Percentiles rank a stretch among this genome's conserved stretches.
Evolutionary conservation across 495 filamentous ascomycete species (phyloP).

Genomic region (Trichoderma orchidacearum): DNA sequence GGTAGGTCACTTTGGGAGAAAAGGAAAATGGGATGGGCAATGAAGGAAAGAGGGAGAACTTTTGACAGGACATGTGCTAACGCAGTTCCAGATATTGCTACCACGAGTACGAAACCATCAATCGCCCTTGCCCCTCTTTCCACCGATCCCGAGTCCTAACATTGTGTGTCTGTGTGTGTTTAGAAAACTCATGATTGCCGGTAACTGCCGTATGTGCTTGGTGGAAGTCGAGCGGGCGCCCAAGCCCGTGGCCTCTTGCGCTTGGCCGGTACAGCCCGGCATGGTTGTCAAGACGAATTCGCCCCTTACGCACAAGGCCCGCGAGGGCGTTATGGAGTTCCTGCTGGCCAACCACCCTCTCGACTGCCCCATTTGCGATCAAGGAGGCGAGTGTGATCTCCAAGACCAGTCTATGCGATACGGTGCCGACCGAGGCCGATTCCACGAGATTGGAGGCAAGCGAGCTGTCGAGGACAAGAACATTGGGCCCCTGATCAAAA

Average conservation of each 20-base stretch:
- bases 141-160: slow-evolving; percentile 15
- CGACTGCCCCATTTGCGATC: slow-evolving; percentile 96
- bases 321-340: slow-evolving; percentile 98
- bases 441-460: slow-evolving; percentile 91
- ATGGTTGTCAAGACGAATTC: slow-evolving; percentile 99
- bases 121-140: slow-evolving; percentile 6
- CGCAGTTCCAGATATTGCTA: slow-evolving; percentile 73
- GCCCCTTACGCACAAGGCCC: slow-evolving; percentile 87
- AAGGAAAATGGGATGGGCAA: background rate
- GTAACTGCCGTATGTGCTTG: slow-evolving; percentile 98
- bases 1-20: slow-evolving; percentile 32
- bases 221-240: slow-evolving; percentile 93
- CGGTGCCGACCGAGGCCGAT: slow-evolving; percentile 87
- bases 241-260: slow-evolving; percentile 95
- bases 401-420: slow-evolving; percentile 99
- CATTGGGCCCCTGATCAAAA: slow-evolving; percentile 96
- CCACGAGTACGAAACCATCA: slow-evolving; percentile 58
- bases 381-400: slow-evolving; percentile 96
- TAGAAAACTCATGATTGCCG: slow-evolving; percentile 94
- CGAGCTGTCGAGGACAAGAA: slow-evolving; percentile 98
- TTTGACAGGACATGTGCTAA: background rate
- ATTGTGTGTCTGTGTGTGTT: slow-evolving; percentile 12
- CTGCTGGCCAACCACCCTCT: slow-evolving; percentile 92
- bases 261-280: slow-evolving; percentile 95
- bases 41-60: background rate